Percentiles rank a stretch among this genome's conserved stretches.
Conservation (phyloP, 2,329 filamentous ascomycete species). For the Fonsecaea pedrosoi region DNA sequence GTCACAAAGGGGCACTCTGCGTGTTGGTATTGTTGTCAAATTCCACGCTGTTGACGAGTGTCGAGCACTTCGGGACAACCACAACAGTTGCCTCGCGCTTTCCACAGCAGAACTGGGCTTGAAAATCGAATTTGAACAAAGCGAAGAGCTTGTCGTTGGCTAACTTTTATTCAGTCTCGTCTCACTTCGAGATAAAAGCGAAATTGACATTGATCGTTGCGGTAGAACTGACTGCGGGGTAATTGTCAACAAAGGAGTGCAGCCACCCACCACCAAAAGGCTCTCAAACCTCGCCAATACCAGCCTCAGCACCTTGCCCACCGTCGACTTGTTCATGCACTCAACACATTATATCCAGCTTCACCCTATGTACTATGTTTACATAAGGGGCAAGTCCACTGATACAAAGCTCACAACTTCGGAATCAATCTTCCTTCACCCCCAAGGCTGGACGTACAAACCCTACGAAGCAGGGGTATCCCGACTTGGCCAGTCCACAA, state of each 20-base stretch:
- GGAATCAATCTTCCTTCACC: not conserved
- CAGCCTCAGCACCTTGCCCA: not conserved
- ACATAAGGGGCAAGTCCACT: not conserved
- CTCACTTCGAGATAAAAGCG: not conserved
- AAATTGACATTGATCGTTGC: not conserved
- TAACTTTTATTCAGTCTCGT: not conserved
- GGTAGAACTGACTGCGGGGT: not conserved
- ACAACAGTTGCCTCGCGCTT: not conserved
- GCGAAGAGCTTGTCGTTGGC: not conserved
- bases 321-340: not conserved
- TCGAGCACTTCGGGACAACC: not conserved
- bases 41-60: constrained; percentile 17
- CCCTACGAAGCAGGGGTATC: not conserved
- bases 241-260: not conserved
- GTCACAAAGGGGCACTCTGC: not conserved
- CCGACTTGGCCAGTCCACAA: not conserved
- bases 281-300: too few species aligned
- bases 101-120: not conserved
- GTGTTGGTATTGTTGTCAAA: constrained; percentile 35
- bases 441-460: not conserved
- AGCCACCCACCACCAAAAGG: too few species aligned
- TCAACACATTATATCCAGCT: not conserved
- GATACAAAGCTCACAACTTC: not conserved
- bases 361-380: not conserved
- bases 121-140: not conserved